Evolutionary conservation across 2,329 filamentous ascomycete genomes (phyloP).

Genomic region (Myriosclerotinia curreyana): DNA sequence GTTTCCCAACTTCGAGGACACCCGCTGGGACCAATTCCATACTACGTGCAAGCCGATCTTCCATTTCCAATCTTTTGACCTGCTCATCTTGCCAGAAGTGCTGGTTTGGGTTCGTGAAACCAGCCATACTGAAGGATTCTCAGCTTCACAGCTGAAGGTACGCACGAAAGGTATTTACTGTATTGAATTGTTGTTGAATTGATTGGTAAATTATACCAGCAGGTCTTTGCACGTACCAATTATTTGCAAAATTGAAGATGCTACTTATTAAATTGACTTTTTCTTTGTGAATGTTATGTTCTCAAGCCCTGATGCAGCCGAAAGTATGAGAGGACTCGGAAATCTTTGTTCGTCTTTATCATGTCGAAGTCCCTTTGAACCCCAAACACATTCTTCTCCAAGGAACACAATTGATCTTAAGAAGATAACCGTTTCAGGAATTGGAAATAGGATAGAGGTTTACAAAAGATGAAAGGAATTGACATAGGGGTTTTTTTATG

Average conservation of each 20-base stretch:
- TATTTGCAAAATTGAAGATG: not conserved
- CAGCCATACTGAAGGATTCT: not conserved
- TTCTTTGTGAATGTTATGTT: not conserved
- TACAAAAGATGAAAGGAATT: not conserved
- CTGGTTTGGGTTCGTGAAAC: not conserved
- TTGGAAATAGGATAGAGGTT: not conserved
- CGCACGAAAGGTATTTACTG: not conserved
- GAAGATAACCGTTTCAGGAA: not conserved
- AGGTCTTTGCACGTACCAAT: not conserved
- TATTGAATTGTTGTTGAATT: not conserved
- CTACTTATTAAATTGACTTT: conserved; percentile 6
- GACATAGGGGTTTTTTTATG: not conserved
- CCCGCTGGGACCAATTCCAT: not conserved
- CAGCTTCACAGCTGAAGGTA: not conserved
- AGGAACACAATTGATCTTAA: conserved; percentile 11
- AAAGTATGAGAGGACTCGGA: not conserved
- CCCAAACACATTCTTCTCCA: not conserved
- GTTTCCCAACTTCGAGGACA: not conserved
- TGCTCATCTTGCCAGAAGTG: conserved; percentile 13
- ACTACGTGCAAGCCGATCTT: not conserved
- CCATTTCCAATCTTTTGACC: not conserved
- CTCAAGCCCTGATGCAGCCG: not conserved
- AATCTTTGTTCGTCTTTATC: conserved; percentile 18
- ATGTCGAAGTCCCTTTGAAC: not conserved
- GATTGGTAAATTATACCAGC: not conserved